Base-by-base conservation (phyloP, 345 rosid genomes). In the Euphorbia pulcherrima region DNA sequence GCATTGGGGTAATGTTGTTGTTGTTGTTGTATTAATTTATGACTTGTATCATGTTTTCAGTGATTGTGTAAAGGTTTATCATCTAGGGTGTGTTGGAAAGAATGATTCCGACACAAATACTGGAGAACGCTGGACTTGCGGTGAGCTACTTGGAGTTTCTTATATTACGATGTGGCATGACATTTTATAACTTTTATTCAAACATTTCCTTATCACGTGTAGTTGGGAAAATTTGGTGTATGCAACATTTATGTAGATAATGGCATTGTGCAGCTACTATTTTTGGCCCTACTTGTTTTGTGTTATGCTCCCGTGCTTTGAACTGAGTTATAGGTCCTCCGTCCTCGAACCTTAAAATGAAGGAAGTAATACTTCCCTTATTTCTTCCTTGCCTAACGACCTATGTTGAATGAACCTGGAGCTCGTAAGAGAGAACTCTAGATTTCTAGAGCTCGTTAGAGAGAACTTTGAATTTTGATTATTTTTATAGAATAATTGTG, bases 1-100 rank as follows among this genome's bases (percentile, higher is more conserved):
- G n/a, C n/a, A n/a, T n/a, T n/a, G n/a, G n/a, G n/a, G n/a, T n/a
- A n/a, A n/a, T n/a, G n/a, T n/a, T n/a, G n/a, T n/a, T n/a, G n/a
- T 0, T 0, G 5, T 1, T 10, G 3, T 4, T 8, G 1, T 33
- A 13, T 62, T 70, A 18, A 8, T 33, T 12, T 16, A 12, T 39
- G 33, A 44, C 61, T 60, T 28, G 12, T 30, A 18, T 68, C 20
- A n/a, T 53, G 37, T 55, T 27, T 37, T 52, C 71, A 75, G 79
- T 41, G 53, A 65, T 30, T 75, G 79, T 67, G 8, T 66, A 51
- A 75, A 75, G 68, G 79, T 66, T 29, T 75, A 75, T 54, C 79
- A 75, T 70, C 62, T 57, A 28, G 33, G 8, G 4, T 75, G 79
- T 67, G 68, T 65, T 46, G 63, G 33, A 51, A 58, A 65, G 54